phyloP scores from a whole-genome alignment of 73 alveolate species.

The Tetrahymena malaccensis region DNA sequence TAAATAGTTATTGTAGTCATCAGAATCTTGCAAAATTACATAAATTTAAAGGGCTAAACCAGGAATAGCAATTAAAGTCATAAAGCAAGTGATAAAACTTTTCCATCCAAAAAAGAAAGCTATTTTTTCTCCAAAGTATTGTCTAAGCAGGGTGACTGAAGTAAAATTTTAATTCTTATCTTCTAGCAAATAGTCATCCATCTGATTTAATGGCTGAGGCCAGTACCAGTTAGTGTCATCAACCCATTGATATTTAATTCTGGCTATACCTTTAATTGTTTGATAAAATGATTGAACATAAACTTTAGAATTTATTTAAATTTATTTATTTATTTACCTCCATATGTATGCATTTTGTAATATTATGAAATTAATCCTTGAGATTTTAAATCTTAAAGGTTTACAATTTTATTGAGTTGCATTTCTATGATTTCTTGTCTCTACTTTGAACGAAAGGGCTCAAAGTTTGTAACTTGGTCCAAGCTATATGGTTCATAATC shows the following conservation, averaged over 20 bases:
- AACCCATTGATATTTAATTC: slow-evolving; percentile 10
- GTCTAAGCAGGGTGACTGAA: slow-evolving; percentile 16
- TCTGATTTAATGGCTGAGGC: slow-evolving; percentile 29
- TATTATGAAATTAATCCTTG: neutral
- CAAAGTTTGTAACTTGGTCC: slow-evolving; percentile 5
- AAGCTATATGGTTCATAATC: slow-evolving; percentile 18
- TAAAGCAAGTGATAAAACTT: slow-evolving; percentile 12
- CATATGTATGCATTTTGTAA: slow-evolving; percentile 39
- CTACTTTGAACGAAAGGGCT: slow-evolving; percentile 33
- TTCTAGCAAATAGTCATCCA: slow-evolving; percentile 25
- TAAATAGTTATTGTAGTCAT: neutral
- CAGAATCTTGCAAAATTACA: neutral
- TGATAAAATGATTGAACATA: too few relatives aligned
- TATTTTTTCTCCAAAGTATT: slow-evolving; percentile 36
- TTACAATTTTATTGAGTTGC: slow-evolving; percentile 8
- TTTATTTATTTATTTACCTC: slow-evolving; percentile 19
- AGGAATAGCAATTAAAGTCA: slow-evolving; percentile 20
- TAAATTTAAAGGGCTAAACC: slow-evolving; percentile 20
- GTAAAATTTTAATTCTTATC: slow-evolving; percentile 15
- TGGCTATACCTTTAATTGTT: neutral
- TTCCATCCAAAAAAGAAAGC: slow-evolving; percentile 39
- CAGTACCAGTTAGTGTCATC: neutral
- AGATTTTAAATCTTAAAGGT: slow-evolving; percentile 1
- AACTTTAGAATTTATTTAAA: too few relatives aligned
- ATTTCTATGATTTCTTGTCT: slow-evolving; percentile 14